Evolutionary conservation across 768 basidiomycete genomes (phyloP).

Genomic region (Xanthoconium purpureum): DNA sequence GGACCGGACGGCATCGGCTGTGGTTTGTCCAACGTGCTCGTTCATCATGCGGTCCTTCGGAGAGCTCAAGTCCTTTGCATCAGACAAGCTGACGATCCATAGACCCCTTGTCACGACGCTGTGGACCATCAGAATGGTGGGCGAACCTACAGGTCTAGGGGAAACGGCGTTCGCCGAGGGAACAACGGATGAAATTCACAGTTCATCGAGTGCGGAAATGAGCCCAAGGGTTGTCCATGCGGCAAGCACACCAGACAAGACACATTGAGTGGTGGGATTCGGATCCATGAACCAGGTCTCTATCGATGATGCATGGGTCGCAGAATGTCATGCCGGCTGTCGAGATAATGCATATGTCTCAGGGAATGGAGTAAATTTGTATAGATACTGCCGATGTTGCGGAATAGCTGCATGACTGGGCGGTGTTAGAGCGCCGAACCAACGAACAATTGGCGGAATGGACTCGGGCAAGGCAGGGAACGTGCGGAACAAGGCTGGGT

Average conservation of each 20-base stretch:
- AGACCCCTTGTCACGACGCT: background rate
- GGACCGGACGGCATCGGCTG: constrained; percentile 23
- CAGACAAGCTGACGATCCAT: background rate
- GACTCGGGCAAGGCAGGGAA: constrained; percentile 14
- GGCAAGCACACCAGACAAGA: constrained; percentile 10
- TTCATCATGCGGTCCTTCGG: background rate
- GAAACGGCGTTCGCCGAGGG: background rate
- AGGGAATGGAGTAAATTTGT: too few species aligned
- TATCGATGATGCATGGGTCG: background rate
- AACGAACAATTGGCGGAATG: background rate
- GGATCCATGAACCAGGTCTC: too few species aligned
- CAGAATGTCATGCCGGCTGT: background rate
- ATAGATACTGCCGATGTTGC: background rate
- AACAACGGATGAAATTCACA: background rate
- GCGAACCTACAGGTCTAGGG: background rate
- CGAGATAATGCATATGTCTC: background rate
- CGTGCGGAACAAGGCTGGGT: constrained; percentile 13
- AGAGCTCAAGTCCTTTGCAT: too few species aligned
- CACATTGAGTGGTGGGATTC: background rate
- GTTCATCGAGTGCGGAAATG: background rate
- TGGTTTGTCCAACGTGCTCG: background rate
- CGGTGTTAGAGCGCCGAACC: constrained; percentile 16
- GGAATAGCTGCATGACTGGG: background rate
- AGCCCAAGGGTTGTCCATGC: constrained; percentile 2
- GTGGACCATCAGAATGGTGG: background rate